phyloP scores from a whole-genome alignment of 345 rosid species.

The Erodium maritimum region DNA sequence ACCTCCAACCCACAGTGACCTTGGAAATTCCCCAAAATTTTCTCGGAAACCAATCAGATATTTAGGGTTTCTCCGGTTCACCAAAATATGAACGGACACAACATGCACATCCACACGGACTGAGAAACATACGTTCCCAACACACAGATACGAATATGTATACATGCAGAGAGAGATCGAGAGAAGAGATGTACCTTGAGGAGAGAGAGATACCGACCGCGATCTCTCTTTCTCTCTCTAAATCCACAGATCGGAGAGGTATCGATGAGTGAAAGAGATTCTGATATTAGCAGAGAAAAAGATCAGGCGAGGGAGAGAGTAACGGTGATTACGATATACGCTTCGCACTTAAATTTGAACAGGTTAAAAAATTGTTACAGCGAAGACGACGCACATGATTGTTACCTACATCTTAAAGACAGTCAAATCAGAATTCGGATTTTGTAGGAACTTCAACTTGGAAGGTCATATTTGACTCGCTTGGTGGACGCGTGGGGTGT shows the following conservation, averaged over 20 bases:
- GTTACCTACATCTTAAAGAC: too few species aligned
- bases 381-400: too few species aligned
- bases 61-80: not conserved
- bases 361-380: conserved; percentile 13
- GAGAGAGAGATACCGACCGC: not conserved
- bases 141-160: not conserved
- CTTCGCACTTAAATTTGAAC: conserved; percentile 82
- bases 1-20: not conserved
- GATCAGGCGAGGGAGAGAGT: too few species aligned
- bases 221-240: not conserved
- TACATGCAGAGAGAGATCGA: not conserved
- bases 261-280: too few species aligned
- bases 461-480: too few species aligned
- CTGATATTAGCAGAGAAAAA: too few species aligned
- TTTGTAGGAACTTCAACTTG: too few species aligned
- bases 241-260: not conserved
- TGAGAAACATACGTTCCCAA: not conserved
- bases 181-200: not conserved
- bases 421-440: too few species aligned
- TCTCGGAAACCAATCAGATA: not conserved
- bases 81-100: too few species aligned
- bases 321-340: too few species aligned
- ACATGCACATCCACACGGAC: too few species aligned
- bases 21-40: not conserved
- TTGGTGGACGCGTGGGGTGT: too few species aligned